Evolutionary conservation across 768 basidiomycete genomes (phyloP).

Genomic region (Pluteus cervinus): DNA sequence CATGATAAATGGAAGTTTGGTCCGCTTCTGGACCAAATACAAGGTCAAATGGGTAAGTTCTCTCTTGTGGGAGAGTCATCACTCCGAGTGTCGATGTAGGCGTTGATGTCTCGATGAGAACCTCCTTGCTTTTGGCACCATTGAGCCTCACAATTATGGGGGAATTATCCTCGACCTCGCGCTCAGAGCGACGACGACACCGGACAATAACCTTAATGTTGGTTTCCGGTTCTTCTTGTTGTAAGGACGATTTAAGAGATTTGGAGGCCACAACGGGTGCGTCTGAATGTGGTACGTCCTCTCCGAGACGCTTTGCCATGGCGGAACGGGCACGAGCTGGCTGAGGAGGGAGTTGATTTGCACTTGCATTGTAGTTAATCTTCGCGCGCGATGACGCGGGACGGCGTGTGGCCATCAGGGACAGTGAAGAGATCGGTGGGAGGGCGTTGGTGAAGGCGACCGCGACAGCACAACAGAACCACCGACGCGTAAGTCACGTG

Average conservation of each 20-base stretch:
- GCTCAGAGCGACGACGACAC: constrained; percentile 79
- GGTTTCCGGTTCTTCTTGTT: constrained; percentile 51
- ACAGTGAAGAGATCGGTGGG: constrained; percentile 5
- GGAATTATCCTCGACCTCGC: constrained; percentile 80
- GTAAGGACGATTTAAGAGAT: constrained; percentile 16
- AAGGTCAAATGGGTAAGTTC: constrained; percentile 90
- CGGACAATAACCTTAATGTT: constrained; percentile 94
- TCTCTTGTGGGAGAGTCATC: constrained; percentile 64
- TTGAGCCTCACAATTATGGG: constrained; percentile 80
- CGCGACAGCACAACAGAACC: constrained; percentile 9
- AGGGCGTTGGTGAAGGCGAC: neutral
- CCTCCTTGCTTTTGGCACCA: constrained; percentile 68
- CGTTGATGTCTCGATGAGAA: constrained; percentile 75
- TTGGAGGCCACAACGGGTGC: constrained; percentile 10
- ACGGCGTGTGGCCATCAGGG: constrained; percentile 59
- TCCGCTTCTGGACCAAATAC: constrained; percentile 98
- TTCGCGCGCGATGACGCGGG: constrained; percentile 45
- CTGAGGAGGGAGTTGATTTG: constrained; percentile 28
- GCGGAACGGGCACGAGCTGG: constrained; percentile 42
- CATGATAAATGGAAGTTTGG: constrained; percentile 88
- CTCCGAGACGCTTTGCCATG: constrained; percentile 29
- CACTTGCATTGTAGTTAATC: constrained; percentile 19
- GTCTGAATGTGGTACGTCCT: constrained; percentile 11
- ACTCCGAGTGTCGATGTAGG: constrained; percentile 69
- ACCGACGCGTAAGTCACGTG: constrained; percentile 30